Evolutionary conservation across 805 yeast species (phyloP), one percentile per base, ranked within the genome.

Genomic region (Candida endomychidarum): DNA sequence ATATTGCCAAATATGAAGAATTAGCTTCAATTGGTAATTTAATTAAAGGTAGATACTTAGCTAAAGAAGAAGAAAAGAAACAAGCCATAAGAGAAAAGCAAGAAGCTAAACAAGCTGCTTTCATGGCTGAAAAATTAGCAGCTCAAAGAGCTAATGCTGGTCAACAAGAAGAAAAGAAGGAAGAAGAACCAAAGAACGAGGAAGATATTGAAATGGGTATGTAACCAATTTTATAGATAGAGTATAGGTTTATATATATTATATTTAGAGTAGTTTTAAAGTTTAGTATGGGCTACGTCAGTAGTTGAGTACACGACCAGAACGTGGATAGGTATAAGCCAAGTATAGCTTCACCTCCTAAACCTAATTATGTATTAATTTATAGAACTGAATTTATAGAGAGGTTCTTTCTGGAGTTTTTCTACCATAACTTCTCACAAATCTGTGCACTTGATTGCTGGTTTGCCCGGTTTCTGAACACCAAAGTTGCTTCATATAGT

Each of bases 1-100:
- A 91, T 77, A 83, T 95, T 69, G 98, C 99, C 60, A 90, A 86
- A 72, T 89, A 89, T 72, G 98, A 93, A 73, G 99, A 93, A 70
- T 81, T 93, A 60, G 95, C 96, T 33, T 78, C 96, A 30, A 74
- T 83, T 54, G 99, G 99, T 67, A 91, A 93, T 77, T 73, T 93
- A 53, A 88, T 93, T 70, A 86, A 83, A 74, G 98, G 96, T 58
- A 83, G 99, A 74, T 93, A 87, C 75, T 72, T 83, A 55, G 86
- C 90, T 49, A 88, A 91, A 71, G 87, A 90, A 67, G 96, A 93
- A 74, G 97, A 93, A 72, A 86, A 86, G 77, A 84, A 83, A 70
- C 95, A 89, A 71, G 87, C 93, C 56, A 68, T 75, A 58, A 83
- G 86, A 72, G 79, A 88, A 52, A 86, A 87, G 70, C 82, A 82